phyloP scores from a whole-genome alignment of 2,329 filamentous ascomycete species.

The Pseudogymnoascus sp. region DNA sequence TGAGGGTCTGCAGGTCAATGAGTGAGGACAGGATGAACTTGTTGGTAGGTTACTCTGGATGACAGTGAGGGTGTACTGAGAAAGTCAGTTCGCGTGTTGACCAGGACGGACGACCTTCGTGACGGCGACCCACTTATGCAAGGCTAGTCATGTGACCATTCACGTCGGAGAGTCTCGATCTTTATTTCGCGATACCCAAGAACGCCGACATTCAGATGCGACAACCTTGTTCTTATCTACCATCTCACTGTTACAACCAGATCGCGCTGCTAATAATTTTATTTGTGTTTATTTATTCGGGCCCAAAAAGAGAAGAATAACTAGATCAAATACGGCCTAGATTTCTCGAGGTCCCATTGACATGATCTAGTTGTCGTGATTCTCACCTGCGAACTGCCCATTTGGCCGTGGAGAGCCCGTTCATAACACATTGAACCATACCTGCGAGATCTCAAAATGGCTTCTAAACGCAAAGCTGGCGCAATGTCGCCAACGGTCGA shows the following conservation, averaged over 20 bases:
- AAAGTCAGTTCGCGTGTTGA: not conserved
- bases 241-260: not conserved
- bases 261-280: not conserved
- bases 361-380: not conserved
- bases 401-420: not conserved
- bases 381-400: not conserved
- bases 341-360: not conserved
- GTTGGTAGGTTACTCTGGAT: not conserved
- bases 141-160: not conserved
- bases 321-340: not conserved
- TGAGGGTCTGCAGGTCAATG: not conserved
- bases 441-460: conserved; percentile 51
- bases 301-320: not conserved
- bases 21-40: not conserved
- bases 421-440: not conserved
- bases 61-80: not conserved
- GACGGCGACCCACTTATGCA: not conserved
- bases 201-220: not conserved
- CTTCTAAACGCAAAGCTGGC: conserved; percentile 83
- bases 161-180: not conserved
- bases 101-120: not conserved
- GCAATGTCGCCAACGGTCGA: conserved; percentile 64
- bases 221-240: not conserved
- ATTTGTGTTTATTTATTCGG: not conserved
- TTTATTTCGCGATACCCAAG: conserved; percentile 5